Base-by-base conservation (phyloP, 1,284 basidiomycete species). In the Sanguinoderma infundibulare region DNA sequence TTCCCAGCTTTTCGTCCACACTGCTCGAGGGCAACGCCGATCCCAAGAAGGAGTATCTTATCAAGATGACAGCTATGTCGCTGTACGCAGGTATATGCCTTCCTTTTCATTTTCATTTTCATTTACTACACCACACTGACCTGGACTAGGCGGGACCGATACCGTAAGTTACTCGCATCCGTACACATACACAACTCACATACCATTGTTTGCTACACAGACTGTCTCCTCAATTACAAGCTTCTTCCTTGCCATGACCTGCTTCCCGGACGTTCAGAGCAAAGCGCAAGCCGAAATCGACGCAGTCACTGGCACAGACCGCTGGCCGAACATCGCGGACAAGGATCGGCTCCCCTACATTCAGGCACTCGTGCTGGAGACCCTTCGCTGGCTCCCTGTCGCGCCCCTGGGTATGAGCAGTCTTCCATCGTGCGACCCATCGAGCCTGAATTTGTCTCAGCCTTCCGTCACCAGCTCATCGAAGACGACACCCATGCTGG, bases 241-340 rank as follows among this genome's bases (percentile, higher is more conserved):
- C 9, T 73, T 75, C 65, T 70, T 73, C 57, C 68, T 70, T 15
- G 68, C 69, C 20, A 75, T 75, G 74, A 60, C 67, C 28, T 64
- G 68, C 12, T 65, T 68, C 57, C 75, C 75, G 5, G 70, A 74
- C n/a, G 67, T 71, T 6, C 74, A 75, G 58, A 53, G 54, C 35
- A 70, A 68, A 47, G 74, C 73, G 1, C 73, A 74, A 53, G 67
- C 60, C 8, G 74, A 77, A 55, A 64, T 77, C 46, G 73, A 74
- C 58, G 54, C 60, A 5, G 67, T 72, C 26, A 62, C 75, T 35
- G 71, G 73, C 20, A 17, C 36, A 15, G 68, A 70, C 24, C 66
- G 73, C 5, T 66, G 73, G 5, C 73, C 73, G 3, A 65, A 55
- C 3, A 61, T 70, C 42, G 65, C 62, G 2, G 74, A 75, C 56